These are phyloP conservation scores for Globisporangium recalcitrans DNA, from an alignment of 352 stramenopile species.

Conservation along the genomic window DNA sequence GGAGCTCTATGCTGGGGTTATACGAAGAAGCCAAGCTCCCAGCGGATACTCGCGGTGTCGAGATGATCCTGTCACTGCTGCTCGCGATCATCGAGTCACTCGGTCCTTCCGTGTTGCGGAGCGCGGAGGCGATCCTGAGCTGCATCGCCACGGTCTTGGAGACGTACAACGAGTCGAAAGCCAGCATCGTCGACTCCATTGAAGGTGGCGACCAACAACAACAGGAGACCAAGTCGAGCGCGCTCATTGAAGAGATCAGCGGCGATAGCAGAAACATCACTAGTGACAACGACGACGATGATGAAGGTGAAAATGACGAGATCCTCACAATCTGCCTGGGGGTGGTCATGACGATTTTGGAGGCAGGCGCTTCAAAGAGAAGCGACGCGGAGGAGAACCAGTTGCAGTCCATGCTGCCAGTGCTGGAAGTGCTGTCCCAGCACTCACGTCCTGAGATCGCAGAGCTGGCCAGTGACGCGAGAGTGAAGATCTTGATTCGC, in stretches of 20 bases:
- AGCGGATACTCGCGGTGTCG: constrained; percentile 29
- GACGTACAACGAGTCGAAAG: constrained; percentile 36
- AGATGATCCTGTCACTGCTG: constrained; percentile 60
- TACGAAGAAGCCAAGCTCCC: constrained; percentile 36
- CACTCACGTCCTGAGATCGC: constrained; percentile 57
- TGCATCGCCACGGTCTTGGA: constrained; percentile 68
- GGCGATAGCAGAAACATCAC: background rate
- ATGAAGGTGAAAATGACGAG: constrained; percentile 53
- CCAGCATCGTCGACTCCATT: background rate
- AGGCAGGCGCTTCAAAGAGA: constrained; percentile 48
- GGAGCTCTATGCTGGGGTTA: constrained; percentile 1
- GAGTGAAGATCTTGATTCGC: constrained; percentile 61
- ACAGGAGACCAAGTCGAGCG: background rate
- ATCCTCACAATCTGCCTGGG: constrained; percentile 78
- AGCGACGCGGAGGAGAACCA: constrained; percentile 49
- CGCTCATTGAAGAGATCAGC: constrained; percentile 12
- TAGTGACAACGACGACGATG: constrained; percentile 18
- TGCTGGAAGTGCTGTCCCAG: constrained; percentile 53
- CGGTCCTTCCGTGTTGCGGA: constrained; percentile 67
- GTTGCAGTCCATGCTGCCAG: constrained; percentile 52
- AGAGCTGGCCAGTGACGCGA: constrained; percentile 60
- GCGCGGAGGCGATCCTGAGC: constrained; percentile 52
- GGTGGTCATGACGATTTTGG: constrained; percentile 73
- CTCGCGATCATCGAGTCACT: constrained; percentile 69
- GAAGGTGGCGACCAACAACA: background rate